These are phyloP conservation scores for Phoma sp. DNA, from an alignment of 2,329 filamentous ascomycete genomes.

Conservation along the genomic window DNA sequence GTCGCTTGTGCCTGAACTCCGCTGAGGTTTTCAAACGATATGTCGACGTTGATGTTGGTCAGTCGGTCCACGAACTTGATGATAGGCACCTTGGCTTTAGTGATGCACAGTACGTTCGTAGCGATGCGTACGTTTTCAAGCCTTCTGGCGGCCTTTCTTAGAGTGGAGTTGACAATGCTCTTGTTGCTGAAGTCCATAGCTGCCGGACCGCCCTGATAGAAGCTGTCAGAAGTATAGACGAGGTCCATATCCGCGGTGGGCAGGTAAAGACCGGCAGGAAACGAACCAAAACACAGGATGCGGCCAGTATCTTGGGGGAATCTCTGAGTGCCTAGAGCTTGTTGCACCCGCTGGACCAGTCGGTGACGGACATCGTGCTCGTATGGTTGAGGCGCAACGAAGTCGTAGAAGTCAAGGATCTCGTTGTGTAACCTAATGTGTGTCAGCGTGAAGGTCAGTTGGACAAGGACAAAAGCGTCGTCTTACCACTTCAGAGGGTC, in stretches of 20 bases:
- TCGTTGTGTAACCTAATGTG: constrained; percentile 79
- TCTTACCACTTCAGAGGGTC: constrained; percentile 58
- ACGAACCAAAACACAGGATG: constrained; percentile 87
- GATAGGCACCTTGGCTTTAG: constrained; percentile 82
- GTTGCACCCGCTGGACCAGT: constrained; percentile 72
- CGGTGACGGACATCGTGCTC: constrained; percentile 78
- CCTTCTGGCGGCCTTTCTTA: constrained; percentile 69
- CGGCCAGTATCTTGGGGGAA: constrained; percentile 55
- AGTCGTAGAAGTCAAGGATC: constrained; percentile 86
- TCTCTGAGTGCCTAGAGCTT: constrained; percentile 55
- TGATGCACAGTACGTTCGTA: constrained; percentile 69
- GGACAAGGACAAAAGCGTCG: neutral
- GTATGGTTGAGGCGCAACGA: constrained; percentile 76
- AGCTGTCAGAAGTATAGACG: constrained; percentile 74
- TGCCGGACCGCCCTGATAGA: constrained; percentile 58
- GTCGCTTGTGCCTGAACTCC: constrained; percentile 82
- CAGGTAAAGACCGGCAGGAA: constrained; percentile 78
- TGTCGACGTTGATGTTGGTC: constrained; percentile 84
- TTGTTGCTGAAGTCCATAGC: constrained; percentile 44
- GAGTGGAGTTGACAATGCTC: constrained; percentile 57
- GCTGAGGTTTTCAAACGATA: constrained; percentile 91
- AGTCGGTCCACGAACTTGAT: constrained; percentile 84
- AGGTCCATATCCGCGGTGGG: constrained; percentile 92
- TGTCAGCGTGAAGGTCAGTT: neutral
- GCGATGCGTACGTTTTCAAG: constrained; percentile 63